Evolutionary conservation across 2,329 filamentous ascomycete genomes (phyloP), one percentile per base, ranked within the genome.

Genomic region (Paecilomyces niveus): DNA sequence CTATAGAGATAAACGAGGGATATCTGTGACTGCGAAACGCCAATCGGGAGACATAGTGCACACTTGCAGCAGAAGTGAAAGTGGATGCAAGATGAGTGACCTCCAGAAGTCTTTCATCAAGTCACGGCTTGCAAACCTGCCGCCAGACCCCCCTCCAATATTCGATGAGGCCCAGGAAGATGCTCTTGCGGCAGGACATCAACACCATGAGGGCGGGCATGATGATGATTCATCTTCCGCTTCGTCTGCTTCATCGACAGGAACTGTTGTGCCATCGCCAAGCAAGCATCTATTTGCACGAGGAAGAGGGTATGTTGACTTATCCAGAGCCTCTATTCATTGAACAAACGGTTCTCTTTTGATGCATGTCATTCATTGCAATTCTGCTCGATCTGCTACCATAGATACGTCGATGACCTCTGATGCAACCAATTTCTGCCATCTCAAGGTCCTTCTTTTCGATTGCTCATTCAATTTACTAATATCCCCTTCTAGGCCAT

Each of bases 191-290:
- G 80, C 55, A 67, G 64, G 74, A 78, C 55, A 70, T 74, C 50
- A 64, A 57, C 65, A 59, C 49, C 65, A 64, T 32, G 68, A 71
- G 52, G 51, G 57, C 26, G 58, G 50, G 54, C 68, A 66, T 53
- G 80, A 90, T 66, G 85, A 87, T 63, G 87, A 89, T 71, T 89
- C 86, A 13, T 89, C 86, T 24, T 83, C 81, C 6, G 78, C 89
- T 13, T 96, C 89, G 0, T 96, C 92, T n/a, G 87, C 90, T 39
- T 96, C 92, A 3, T 97, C 92, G 1, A 91, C 92, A 3, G 92
- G 92, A 26, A 97, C 93, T n/a, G 83, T 97, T 61, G 88, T 91
- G 62, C 91, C 92, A 0, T 89, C 89, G 3, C 84, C 85, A 6
- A 88, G 84, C 64, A 85, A 87, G 65, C 87, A 87, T 62, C 78